Percentiles rank a stretch among this genome's conserved stretches.
These are phyloP conservation scores for Mucor circinelloides DNA, from an alignment of 371 early-diverging fungal genomes.

Conservation along the genomic window DNA sequence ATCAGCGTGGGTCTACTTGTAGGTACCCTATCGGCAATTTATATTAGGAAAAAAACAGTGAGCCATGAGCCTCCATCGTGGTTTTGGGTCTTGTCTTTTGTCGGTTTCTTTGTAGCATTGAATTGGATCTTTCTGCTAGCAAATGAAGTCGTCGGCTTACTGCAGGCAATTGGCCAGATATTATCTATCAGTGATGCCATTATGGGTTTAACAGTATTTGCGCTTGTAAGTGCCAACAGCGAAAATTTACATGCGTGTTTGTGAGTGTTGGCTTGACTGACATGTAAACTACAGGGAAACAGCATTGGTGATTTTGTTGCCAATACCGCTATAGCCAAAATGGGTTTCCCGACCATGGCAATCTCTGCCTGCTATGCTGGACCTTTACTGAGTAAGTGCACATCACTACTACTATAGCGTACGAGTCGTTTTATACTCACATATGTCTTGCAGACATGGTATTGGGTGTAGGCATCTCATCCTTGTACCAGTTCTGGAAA, in stretches of 20 bases:
- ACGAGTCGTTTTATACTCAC: background rate
- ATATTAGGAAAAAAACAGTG: constrained; percentile 25
- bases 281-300: constrained; percentile 64
- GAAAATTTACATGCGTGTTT: too few relatives aligned
- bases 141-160: constrained; percentile 78
- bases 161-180: constrained; percentile 78
- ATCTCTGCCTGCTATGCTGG: constrained; percentile 87
- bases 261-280: too few relatives aligned
- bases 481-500: constrained; percentile 53
- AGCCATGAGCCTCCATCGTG: constrained; percentile 38
- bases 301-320: constrained; percentile 85
- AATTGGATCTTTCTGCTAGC: constrained; percentile 83
- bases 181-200: constrained; percentile 81
- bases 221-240: constrained; percentile 52
- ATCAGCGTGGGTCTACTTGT: constrained; percentile 25
- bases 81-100: constrained; percentile 57
- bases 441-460: constrained; percentile 61
- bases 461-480: constrained; percentile 77
- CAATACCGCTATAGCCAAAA: constrained; percentile 80
- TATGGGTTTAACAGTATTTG: constrained; percentile 83
- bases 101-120: constrained; percentile 73
- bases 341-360: constrained; percentile 88
- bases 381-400: constrained; percentile 66
- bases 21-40: constrained; percentile 22
- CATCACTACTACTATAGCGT: background rate